Base-by-base conservation (phyloP, 1,139 yeast species). In the Taphrina confusa region DNA sequence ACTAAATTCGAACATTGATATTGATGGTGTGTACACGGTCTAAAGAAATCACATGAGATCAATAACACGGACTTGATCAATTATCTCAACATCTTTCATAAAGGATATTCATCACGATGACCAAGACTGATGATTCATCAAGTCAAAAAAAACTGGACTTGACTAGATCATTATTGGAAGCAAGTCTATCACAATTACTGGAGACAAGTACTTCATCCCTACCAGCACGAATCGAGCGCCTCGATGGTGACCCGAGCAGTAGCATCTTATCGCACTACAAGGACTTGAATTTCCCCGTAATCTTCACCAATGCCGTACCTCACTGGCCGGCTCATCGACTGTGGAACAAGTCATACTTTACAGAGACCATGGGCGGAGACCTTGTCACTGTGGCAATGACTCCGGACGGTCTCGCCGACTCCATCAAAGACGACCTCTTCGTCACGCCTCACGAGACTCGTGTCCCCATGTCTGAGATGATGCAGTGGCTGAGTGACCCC, bases 331-430 rank as follows among this genome's bases (percentile, higher is more conserved):
- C 58, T 5, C 40, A 30, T 12, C 5, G 14, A 6, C 33, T 16
- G 39, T 64, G 65, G 67, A 39, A 61, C 44, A 33, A 57, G 23
- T 39, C 47, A 18, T 63, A 65, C 59, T 60, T 69, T 28, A 42
- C 61, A 9, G 44, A 61, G 2, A 60, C 54, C 34, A 61, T 71
- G 55, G 63, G 59, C 16, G 50, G 56, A 12, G 51, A 62, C 11
- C 44, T 27, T 12, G 65, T 71, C 33, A 64, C 66, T 6, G 72
- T 74, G 0, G 76, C 77, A 0, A 69, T 68, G 36, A 74, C 77
- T 0, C 76, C 76, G 5, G 54, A 64, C 20, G 77, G 77, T 56
- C 58, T 47, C 12, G 77, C 77, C 1, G 77, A 74, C 56, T 66
- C 76, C 4, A 76, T 76, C 1, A 61, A 71, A 4, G 71, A 68